A percentile compares a stretch with the other conserved stretches of the same genome.
phyloP scores from a whole-genome alignment of 73 alveolate species.

The Durusdinium trenchii region DNA sequence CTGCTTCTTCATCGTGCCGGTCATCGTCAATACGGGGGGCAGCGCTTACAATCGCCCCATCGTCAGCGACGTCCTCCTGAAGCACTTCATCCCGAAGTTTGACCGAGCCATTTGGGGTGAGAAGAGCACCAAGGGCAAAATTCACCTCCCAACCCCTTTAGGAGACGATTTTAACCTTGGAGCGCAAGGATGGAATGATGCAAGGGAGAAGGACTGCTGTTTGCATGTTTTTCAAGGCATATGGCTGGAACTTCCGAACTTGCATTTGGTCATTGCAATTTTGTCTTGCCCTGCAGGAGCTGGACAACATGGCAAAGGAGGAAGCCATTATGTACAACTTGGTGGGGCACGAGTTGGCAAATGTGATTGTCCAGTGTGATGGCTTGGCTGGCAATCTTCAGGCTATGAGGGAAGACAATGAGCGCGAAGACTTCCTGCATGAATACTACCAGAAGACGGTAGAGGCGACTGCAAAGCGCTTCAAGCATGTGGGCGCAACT shows the following conservation, averaged over 20 bases:
- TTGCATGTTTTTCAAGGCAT: constrained; percentile 60
- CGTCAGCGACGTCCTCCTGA: constrained; percentile 62
- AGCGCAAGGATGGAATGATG: constrained; percentile 67
- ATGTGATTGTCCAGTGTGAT: constrained; percentile 17
- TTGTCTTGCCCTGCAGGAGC: constrained; percentile 71
- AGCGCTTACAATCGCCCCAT: constrained; percentile 77
- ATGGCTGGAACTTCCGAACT: constrained; percentile 58
- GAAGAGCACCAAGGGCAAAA: constrained; percentile 53
- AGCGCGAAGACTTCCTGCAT: constrained; percentile 33
- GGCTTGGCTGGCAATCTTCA: constrained; percentile 40
- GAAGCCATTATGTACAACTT: constrained; percentile 60
- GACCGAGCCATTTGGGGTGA: constrained; percentile 62
- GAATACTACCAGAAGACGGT: neutral
- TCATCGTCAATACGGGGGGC: constrained; percentile 72
- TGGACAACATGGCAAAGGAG: constrained; percentile 51
- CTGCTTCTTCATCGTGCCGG: constrained; percentile 67
- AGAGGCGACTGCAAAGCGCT: neutral
- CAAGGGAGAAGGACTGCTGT: constrained; percentile 59
- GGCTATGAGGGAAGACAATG: constrained; percentile 25
- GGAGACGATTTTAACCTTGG: constrained; percentile 57
- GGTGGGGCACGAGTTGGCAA: constrained; percentile 67
- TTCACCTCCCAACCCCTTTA: constrained; percentile 62
- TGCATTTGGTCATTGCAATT: constrained; percentile 59
- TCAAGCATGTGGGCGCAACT: neutral
- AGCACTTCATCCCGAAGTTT: constrained; percentile 61